Percentiles rank a stretch among this genome's conserved stretches.
Evolutionary conservation across 139 green algal genomes (phyloP).

Genomic region (Volvox reticuliferus): DNA sequence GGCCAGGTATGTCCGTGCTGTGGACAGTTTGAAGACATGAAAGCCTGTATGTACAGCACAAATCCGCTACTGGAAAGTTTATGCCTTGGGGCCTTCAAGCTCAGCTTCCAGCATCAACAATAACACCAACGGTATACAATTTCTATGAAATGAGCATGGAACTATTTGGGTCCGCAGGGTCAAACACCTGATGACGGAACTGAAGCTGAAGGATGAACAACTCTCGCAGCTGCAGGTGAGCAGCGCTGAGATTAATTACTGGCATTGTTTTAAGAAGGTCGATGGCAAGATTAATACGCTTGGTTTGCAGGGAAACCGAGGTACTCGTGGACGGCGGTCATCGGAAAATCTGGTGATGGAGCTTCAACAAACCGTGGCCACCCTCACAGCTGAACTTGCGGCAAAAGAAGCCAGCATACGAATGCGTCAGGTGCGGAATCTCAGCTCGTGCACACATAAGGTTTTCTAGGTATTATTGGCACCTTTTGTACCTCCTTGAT

Average conservation of each 20-base stretch:
- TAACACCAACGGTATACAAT: too few relatives aligned
- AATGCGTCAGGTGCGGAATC: not conserved
- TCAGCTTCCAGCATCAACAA: too few relatives aligned
- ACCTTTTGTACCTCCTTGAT: too few relatives aligned
- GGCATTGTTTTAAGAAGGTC: not conserved
- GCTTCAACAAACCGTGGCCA: conserved; percentile 13
- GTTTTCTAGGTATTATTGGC: too few relatives aligned
- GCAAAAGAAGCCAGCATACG: conserved; percentile 32
- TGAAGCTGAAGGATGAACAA: not conserved
- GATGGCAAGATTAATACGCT: not conserved
- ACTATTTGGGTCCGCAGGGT: conserved; percentile 6
- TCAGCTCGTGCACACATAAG: too few relatives aligned
- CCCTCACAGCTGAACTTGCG: conserved; percentile 17
- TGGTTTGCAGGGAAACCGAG: not conserved
- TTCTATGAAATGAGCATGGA: too few relatives aligned
- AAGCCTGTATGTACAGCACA: not conserved
- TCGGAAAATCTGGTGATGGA: not conserved
- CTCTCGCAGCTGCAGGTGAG: not conserved
- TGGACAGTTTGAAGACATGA: not conserved
- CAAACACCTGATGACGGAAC: not conserved
- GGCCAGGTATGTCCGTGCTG: conserved; percentile 5
- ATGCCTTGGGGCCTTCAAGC: too few relatives aligned
- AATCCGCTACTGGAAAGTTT: too few relatives aligned
- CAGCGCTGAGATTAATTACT: too few relatives aligned
- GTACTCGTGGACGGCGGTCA: not conserved